Conservation (phyloP, 2,329 filamentous ascomycete species). For the Xylaria sp. region DNA sequence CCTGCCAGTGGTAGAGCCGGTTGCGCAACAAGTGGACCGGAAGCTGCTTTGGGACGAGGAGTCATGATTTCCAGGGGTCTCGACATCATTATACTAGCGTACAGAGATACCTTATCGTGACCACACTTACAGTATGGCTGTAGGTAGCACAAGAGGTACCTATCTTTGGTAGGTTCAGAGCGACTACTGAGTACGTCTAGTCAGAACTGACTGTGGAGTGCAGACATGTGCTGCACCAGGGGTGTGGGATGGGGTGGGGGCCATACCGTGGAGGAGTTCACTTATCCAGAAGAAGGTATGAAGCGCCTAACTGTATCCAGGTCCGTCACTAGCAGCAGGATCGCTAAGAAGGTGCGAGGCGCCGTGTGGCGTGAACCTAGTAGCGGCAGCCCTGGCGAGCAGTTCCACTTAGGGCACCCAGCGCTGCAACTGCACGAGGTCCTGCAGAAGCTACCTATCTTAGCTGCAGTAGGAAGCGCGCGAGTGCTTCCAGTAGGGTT, state of each 20-base stretch:
- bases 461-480: conserved; percentile 27
- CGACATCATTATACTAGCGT: conserved; percentile 22
- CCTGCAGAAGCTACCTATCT: conserved; percentile 27
- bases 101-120: background rate
- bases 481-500: conserved; percentile 3
- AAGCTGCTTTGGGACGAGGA: conserved; percentile 38
- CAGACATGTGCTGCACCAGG: conserved; percentile 24
- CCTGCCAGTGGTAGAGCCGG: conserved; percentile 36
- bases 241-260: conserved; percentile 2
- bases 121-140: background rate
- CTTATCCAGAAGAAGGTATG: conserved; percentile 6
- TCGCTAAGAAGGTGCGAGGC: conserved; percentile 7
- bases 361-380: conserved; percentile 16
- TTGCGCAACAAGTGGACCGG: conserved; percentile 39
- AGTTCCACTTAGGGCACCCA: conserved; percentile 15
- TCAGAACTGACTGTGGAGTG: conserved; percentile 27
- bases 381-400: conserved; percentile 6
- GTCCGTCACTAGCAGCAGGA: conserved; percentile 1
- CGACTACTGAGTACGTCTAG: background rate
- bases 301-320: conserved; percentile 3
- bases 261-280: conserved; percentile 11
- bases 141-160: background rate
- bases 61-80: conserved; percentile 39
- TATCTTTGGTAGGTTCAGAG: background rate
- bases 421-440: conserved; percentile 31